phyloP scores from a whole-genome alignment of 257 asterid genomes.

The Nicotiana sylvestris region DNA sequence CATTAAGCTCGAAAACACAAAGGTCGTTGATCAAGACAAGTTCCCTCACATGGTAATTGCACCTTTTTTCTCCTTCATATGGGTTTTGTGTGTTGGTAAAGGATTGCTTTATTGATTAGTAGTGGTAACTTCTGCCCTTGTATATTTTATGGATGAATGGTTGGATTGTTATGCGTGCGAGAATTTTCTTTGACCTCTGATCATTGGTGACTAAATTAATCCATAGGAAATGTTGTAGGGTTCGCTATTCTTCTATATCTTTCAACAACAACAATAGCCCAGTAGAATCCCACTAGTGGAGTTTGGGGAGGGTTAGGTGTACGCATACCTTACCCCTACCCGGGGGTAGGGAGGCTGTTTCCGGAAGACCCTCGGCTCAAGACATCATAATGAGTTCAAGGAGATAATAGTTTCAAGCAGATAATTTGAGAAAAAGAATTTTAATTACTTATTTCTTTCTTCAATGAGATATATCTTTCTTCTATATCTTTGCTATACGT shows the following conservation, averaged over 20 bases:
- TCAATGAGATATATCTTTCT: not conserved
- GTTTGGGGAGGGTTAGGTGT: no score
- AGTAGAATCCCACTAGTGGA: no score
- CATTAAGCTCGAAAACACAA: constrained; percentile 86
- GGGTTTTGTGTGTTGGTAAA: not conserved
- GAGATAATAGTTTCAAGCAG: no score
- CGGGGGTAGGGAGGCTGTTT: no score
- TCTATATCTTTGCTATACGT: not conserved
- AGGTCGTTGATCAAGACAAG: constrained; percentile 94
- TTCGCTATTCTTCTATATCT: not conserved
- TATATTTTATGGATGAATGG: not conserved
- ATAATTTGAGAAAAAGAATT: no score
- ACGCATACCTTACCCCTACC: no score
- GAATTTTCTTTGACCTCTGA: not conserved
- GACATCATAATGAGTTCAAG: no score
- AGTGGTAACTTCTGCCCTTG: not conserved
- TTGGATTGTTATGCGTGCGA: not conserved
- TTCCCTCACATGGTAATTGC: constrained; percentile 84
- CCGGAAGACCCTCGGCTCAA: no score
- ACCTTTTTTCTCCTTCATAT: not conserved
- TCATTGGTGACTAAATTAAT: not conserved
- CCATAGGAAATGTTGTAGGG: not conserved
- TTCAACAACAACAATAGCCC: no score
- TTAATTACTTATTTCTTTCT: no score
- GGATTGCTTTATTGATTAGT: not conserved